Evolutionary conservation across 805 yeast genomes (phyloP).

Genomic region (Ogataea zsoltii): DNA sequence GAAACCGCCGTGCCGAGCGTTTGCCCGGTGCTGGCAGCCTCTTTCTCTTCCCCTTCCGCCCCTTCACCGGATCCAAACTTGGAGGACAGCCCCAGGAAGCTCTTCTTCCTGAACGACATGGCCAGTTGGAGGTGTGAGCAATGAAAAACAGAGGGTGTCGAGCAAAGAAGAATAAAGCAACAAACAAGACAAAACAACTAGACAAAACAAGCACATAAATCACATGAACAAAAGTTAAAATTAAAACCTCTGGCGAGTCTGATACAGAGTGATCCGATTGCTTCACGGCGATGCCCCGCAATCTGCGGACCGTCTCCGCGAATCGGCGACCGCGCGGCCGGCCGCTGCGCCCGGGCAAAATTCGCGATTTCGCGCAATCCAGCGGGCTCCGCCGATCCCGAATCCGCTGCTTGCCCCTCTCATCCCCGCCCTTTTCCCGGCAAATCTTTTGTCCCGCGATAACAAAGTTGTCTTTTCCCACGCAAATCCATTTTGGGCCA

Average conservation of each 20-base stretch:
- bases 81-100: conserved; percentile 4
- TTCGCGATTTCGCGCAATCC: no score
- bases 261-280: conserved; percentile 5
- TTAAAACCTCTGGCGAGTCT: neutral
- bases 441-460: neutral
- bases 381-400: no score
- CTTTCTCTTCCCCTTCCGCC: neutral
- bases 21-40: neutral
- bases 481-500: conserved; percentile 1
- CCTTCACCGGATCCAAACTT: neutral
- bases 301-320: neutral
- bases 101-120: conserved; percentile 9
- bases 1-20: no score
- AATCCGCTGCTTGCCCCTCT: no score
- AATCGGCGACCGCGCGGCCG: neutral
- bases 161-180: neutral
- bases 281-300: conserved; percentile 1
- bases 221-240: neutral
- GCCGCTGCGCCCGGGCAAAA: neutral
- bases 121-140: neutral
- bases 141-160: neutral
- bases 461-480: neutral
- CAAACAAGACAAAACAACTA: neutral
- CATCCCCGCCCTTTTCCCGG: no score
- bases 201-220: neutral